phyloP scores from a whole-genome alignment of 2,329 filamentous ascomycete species.

The Fusarium scirpi region DNA sequence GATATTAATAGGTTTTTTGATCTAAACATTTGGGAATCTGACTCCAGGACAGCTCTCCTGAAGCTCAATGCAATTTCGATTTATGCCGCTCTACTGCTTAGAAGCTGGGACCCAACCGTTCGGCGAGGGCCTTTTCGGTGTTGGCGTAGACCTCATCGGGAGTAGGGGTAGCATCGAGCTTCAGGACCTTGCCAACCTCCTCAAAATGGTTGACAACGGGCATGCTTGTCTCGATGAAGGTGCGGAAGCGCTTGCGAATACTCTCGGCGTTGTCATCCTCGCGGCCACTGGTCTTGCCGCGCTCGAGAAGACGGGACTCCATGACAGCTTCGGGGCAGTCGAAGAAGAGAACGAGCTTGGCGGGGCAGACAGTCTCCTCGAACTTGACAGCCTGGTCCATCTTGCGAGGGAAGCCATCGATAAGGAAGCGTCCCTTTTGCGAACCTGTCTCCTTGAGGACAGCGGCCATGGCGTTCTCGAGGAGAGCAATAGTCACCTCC shows the following conservation, averaged over 20 bases:
- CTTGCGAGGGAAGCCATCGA: constrained; percentile 91
- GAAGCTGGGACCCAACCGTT: constrained; percentile 59
- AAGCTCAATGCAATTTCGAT: constrained; percentile 25
- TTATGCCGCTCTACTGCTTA: constrained; percentile 28
- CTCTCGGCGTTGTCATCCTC: constrained; percentile 94
- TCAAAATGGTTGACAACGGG: constrained; percentile 91
- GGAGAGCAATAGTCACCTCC: constrained; percentile 93
- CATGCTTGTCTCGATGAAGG: constrained; percentile 96
- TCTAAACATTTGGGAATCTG: constrained; percentile 22
- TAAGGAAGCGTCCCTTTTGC: constrained; percentile 77
- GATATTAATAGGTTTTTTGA: constrained; percentile 26
- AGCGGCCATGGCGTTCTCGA: constrained; percentile 92
- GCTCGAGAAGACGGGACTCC: constrained; percentile 83
- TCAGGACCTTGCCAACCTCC: constrained; percentile 80
- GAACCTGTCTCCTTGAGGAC: constrained; percentile 65
- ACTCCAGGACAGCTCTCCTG: constrained; percentile 25
- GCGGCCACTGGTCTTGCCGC: constrained; percentile 92
- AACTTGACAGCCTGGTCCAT: constrained; percentile 97
- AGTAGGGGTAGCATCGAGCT: constrained; percentile 76
- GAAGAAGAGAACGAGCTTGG: constrained; percentile 90
- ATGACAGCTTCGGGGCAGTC: constrained; percentile 93
- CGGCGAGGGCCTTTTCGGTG: constrained; percentile 63
- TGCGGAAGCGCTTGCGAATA: constrained; percentile 95
- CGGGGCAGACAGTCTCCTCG: constrained; percentile 87
- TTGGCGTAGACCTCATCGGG: constrained; percentile 72